phyloP scores from a whole-genome alignment of 2,329 filamentous ascomycete genomes.

The Trichoderma hamatum region DNA sequence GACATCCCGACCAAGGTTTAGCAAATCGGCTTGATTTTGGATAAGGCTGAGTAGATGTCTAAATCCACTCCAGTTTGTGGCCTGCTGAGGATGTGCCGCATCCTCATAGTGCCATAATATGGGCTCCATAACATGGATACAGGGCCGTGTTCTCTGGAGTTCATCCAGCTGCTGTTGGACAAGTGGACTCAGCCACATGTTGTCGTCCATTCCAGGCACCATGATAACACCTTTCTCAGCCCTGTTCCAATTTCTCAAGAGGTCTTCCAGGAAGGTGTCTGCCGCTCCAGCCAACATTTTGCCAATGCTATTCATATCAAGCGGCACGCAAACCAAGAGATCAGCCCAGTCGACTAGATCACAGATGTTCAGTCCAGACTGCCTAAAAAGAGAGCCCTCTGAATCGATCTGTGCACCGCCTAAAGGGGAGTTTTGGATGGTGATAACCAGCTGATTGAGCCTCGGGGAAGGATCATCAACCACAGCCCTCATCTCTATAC shows the following conservation, averaged over 20 bases:
- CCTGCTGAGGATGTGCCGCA: constrained; percentile 51
- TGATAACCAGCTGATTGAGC: constrained; percentile 64
- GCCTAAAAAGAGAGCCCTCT: neutral
- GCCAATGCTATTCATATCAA: constrained; percentile 81
- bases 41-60: constrained; percentile 74
- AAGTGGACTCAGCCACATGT: constrained; percentile 89
- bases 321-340: constrained; percentile 78
- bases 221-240: constrained; percentile 82
- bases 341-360: constrained; percentile 87
- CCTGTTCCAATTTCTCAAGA: constrained; percentile 81
- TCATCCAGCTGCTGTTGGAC: constrained; percentile 87
- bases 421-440: constrained; percentile 58
- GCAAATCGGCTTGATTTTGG: constrained; percentile 74
- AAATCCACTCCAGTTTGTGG: constrained; percentile 65
- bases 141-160: constrained; percentile 81
- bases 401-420: constrained; percentile 37
- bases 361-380: constrained; percentile 54
- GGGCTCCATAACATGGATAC: constrained; percentile 80
- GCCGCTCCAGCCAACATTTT: constrained; percentile 87
- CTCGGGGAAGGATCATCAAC: constrained; percentile 67
- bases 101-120: constrained; percentile 79
- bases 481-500: constrained; percentile 64
- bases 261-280: constrained; percentile 77
- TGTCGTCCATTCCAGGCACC: constrained; percentile 84
- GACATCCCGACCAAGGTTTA: constrained; percentile 73